Evolutionary conservation across 1,284 basidiomycete species (phyloP).

Genomic region (Xerocomus cyaneibrunnescens): DNA sequence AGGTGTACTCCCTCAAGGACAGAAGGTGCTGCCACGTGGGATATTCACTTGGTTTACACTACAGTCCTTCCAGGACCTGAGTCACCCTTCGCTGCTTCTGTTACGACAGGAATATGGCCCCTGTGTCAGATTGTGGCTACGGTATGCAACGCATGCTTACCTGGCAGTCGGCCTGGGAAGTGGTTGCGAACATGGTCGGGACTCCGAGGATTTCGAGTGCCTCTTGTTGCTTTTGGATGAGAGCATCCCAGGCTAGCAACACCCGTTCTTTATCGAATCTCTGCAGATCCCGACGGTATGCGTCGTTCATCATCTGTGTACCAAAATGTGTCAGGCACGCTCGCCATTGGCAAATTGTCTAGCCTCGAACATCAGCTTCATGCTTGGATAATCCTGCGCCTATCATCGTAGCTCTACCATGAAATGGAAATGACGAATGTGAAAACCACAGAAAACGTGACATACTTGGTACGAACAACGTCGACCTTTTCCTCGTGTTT

Average conservation of each 20-base stretch:
- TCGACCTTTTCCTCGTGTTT: conserved; percentile 71
- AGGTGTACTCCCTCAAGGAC: background rate
- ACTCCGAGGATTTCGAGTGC: conserved; percentile 58
- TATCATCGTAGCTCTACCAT: conserved; percentile 52
- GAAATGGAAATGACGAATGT: conserved; percentile 7
- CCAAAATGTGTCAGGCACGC: conserved; percentile 13
- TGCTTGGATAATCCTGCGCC: conserved; percentile 63
- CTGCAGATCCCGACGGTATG: conserved; percentile 59
- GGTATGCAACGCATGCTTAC: conserved; percentile 39
- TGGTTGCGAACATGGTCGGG: conserved; percentile 67
- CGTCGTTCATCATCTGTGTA: conserved; percentile 56
- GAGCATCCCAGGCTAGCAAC: conserved; percentile 69
- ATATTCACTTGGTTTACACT: conserved; percentile 8
- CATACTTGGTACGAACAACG: conserved; percentile 57
- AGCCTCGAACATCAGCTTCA: conserved; percentile 59
- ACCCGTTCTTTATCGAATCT: conserved; percentile 66
- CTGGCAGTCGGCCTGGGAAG: conserved; percentile 50
- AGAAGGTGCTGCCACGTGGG: conserved; percentile 5
- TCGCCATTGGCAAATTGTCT: conserved; percentile 5
- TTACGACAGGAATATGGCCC: conserved; percentile 7
- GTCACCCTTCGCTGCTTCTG: conserved; percentile 46
- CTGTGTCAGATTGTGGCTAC: conserved; percentile 1
- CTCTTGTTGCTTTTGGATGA: conserved; percentile 67
- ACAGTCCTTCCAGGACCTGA: conserved; percentile 39
- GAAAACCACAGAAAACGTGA: background rate